These are phyloP conservation scores for Volvox carteri DNA, from an alignment of 163 green algal genomes.

Conservation along the genomic window DNA sequence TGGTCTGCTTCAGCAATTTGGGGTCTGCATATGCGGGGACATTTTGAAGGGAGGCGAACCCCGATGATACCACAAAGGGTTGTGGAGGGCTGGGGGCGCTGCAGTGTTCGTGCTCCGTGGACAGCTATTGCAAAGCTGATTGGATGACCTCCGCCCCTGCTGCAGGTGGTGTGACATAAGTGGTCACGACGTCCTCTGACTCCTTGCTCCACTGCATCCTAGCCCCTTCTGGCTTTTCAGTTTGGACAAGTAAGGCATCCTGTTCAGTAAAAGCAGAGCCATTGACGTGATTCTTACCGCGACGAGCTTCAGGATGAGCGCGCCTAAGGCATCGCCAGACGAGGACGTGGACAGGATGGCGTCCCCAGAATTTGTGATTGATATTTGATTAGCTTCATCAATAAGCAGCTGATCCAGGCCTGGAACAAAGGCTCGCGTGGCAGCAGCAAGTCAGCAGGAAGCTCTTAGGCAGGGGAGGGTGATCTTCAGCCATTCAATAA, in stretches of 20 bases:
- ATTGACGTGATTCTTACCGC: neutral
- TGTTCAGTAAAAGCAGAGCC: neutral
- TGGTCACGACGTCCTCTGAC: neutral
- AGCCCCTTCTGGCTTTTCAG: neutral
- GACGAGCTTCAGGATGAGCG: conserved; percentile 4
- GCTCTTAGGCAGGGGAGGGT: too few species aligned
- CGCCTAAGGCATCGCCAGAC: neutral
- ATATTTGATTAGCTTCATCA: conserved; percentile 46
- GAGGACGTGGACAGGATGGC: neutral
- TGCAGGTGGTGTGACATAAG: neutral
- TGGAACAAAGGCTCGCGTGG: neutral
- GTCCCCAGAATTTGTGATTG: conserved; percentile 14
- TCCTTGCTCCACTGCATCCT: neutral
- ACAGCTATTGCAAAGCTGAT: neutral
- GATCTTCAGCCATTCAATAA: neutral
- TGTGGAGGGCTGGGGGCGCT: too few species aligned
- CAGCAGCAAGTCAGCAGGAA: neutral
- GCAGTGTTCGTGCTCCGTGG: too few species aligned
- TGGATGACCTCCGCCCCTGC: neutral
- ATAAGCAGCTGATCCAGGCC: conserved; percentile 29
- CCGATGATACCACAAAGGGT: too few species aligned
- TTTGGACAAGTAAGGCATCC: neutral
- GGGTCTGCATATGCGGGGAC: too few species aligned
- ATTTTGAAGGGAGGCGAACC: too few species aligned
- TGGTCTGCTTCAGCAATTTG: too few species aligned